A percentile compares a stretch with the other conserved stretches of the same genome.
phyloP scores from a whole-genome alignment of 176 grass and related monocot genomes.

The Rhipidocladum racemiflorum region DNA sequence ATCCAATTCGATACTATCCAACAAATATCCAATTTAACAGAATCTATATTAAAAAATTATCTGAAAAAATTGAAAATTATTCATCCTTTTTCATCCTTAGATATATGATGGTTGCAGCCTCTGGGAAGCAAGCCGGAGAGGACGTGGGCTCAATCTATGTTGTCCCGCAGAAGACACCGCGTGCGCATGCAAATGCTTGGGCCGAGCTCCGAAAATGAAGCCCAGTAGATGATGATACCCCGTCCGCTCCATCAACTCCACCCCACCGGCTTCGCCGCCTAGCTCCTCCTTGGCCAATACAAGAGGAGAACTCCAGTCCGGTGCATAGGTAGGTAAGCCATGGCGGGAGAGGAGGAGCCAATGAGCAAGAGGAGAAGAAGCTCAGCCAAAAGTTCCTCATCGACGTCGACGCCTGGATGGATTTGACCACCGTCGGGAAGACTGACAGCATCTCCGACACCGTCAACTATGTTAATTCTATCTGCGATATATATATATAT shows the following conservation, averaged over 20 bases:
- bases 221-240: too few relatives aligned
- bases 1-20: too few relatives aligned
- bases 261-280: neutral
- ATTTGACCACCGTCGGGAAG: conserved; percentile 56
- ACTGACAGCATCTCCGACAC: conserved; percentile 67
- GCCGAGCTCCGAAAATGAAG: neutral
- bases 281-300: neutral
- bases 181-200: neutral
- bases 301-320: neutral
- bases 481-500: too few relatives aligned
- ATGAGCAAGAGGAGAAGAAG: conserved; percentile 40
- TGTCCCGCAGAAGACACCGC: too few relatives aligned
- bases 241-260: neutral
- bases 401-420: conserved; percentile 85
- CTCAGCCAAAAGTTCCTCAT: neutral
- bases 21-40: too few relatives aligned
- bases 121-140: too few relatives aligned
- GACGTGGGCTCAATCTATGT: too few relatives aligned
- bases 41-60: too few relatives aligned
- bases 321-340: neutral
- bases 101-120: too few relatives aligned
- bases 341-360: neutral
- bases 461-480: too few relatives aligned
- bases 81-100: too few relatives aligned
- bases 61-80: too few relatives aligned